Evolutionary conservation across 208 protist genomes (phyloP).

Genomic region (Porcisia hertigi): DNA sequence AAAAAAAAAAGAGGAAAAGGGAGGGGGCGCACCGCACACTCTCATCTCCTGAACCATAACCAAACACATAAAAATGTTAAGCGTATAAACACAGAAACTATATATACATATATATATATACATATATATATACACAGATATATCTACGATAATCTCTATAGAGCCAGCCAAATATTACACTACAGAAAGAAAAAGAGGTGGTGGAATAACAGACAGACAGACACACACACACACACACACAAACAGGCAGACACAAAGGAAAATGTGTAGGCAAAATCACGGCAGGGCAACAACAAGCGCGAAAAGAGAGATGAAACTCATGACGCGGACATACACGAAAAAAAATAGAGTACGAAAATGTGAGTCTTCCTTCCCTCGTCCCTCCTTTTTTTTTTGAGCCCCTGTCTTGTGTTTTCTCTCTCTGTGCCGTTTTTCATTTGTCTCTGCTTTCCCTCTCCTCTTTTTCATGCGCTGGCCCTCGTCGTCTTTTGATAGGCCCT

Average conservation of each 20-base stretch:
- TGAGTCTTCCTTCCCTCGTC: no score
- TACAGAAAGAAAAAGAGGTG: background rate
- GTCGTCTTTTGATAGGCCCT: background rate
- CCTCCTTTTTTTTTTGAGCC: background rate
- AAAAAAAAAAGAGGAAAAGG: background rate
- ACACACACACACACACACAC: background rate
- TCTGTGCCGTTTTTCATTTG: no score
- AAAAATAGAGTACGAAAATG: background rate
- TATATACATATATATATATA: no score
- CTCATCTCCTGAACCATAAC: background rate
- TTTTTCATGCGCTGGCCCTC: no score
- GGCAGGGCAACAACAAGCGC: background rate
- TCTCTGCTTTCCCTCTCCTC: background rate
- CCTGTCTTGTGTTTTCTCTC: no score
- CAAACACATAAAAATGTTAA: constrained; percentile 12
- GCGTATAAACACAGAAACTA: no score
- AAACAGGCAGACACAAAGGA: no score
- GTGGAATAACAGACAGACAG: background rate
- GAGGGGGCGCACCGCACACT: background rate
- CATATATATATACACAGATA: no score
- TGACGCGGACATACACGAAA: constrained; percentile 9
- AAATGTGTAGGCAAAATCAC: background rate
- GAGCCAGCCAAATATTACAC: background rate
- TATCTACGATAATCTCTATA: no score
- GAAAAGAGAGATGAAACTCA: constrained; percentile 17